phyloP scores from a whole-genome alignment of 306 rosid genomes.

The Cucurbita ficifolia region DNA sequence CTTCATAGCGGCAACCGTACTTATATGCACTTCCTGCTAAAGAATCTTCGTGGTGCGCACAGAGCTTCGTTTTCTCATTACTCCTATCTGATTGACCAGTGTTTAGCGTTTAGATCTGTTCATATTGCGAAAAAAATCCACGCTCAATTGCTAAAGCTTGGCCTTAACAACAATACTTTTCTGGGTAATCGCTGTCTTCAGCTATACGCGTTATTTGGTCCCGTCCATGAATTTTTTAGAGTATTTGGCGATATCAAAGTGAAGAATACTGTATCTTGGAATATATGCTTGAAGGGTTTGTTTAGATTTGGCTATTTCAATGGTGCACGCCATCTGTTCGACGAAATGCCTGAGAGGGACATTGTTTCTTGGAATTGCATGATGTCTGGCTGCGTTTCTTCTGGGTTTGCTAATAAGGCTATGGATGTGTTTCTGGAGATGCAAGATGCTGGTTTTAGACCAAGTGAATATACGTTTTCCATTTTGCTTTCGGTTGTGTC shows the following conservation, averaged over 20 bases:
- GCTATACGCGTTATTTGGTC: conserved; percentile 32
- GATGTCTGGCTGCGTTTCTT: conserved; percentile 40
- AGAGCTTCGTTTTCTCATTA: conserved; percentile 28
- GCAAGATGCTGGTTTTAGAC: conserved; percentile 40
- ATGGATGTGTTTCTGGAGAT: conserved; percentile 32
- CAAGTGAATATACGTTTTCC: conserved; percentile 64
- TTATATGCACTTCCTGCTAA: conserved; percentile 51
- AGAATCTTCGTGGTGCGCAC: conserved; percentile 24
- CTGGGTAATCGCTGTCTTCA: conserved; percentile 59
- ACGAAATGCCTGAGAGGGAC: conserved; percentile 61
- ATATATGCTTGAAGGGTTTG: conserved; percentile 45
- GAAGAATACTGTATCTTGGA: conserved; percentile 57
- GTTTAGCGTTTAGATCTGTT: conserved; percentile 25
- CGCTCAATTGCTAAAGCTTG: conserved; percentile 54
- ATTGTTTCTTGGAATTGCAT: conserved; percentile 70
- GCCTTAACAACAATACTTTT: conserved; percentile 47
- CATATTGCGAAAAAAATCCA: conserved; percentile 28
- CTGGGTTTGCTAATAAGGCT: conserved; percentile 32
- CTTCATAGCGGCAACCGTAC: background rate
- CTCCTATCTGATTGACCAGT: conserved; percentile 32
- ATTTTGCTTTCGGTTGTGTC: conserved; percentile 34
- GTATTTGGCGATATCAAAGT: conserved; percentile 37
- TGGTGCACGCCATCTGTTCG: conserved; percentile 36
- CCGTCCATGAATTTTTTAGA: conserved; percentile 30
- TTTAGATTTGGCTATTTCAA: conserved; percentile 26